Conservation (phyloP, 2,329 filamentous ascomycete genomes). For the Aspergillus sojae region DNA sequence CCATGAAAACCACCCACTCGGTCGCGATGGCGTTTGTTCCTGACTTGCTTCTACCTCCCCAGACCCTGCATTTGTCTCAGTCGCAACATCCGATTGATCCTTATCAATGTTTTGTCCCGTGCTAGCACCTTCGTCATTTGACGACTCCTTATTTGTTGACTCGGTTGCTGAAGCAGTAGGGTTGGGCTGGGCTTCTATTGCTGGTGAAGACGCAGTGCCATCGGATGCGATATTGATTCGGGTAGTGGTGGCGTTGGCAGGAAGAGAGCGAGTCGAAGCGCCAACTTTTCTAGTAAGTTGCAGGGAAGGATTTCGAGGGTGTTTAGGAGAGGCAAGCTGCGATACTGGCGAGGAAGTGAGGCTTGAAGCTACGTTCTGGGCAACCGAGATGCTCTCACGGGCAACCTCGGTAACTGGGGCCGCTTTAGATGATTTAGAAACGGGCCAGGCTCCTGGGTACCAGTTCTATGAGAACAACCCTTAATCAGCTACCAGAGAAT, state of each 20-base stretch:
- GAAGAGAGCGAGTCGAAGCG: slow-evolving; percentile 47
- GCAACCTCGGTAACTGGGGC: slow-evolving; percentile 53
- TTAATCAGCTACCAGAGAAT: slow-evolving; percentile 14
- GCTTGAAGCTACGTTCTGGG: slow-evolving; percentile 41
- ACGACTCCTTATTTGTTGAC: slow-evolving; percentile 23
- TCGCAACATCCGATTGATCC: slow-evolving; percentile 19
- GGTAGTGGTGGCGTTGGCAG: slow-evolving; percentile 49
- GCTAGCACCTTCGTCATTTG: slow-evolving; percentile 14
- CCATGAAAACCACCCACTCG: slow-evolving; percentile 43
- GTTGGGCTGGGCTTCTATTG: slow-evolving; percentile 24
- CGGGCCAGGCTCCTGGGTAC: slow-evolving; percentile 51
- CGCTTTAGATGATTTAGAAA: slow-evolving; percentile 45
- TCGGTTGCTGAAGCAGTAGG: slow-evolving; percentile 15
- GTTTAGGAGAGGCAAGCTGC: slow-evolving; percentile 28
- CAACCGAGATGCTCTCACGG: slow-evolving; percentile 52
- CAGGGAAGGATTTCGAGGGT: slow-evolving; percentile 39
- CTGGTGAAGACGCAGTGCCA: slow-evolving; percentile 36
- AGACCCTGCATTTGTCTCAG: slow-evolving; percentile 17
- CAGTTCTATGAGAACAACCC: slow-evolving; percentile 35
- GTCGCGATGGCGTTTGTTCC: slow-evolving; percentile 19
- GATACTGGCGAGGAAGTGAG: slow-evolving; percentile 35
- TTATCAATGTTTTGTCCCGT: slow-evolving; percentile 21
- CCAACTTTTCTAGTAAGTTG: slow-evolving; percentile 46
- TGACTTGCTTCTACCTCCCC: slow-evolving; percentile 11
- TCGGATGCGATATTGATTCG: slow-evolving; percentile 49